Evolutionary conservation across 805 yeast species (phyloP).

Genomic region (Candida adriatica): DNA sequence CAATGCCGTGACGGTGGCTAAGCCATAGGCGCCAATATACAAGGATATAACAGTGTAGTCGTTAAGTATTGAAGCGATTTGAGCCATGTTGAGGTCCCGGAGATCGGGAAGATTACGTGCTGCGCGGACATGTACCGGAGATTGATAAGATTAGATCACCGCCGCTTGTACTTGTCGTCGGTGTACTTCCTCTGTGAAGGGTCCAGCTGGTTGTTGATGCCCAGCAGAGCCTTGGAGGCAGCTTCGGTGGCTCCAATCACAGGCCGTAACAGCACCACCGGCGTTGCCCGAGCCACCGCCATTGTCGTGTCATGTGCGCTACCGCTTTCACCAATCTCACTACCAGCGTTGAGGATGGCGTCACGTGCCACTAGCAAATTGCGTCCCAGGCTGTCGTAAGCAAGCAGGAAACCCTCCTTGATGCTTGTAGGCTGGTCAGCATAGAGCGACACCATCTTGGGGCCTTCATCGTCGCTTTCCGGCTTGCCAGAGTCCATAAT

Average conservation of each 20-base stretch:
- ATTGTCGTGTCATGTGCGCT: constrained; percentile 60
- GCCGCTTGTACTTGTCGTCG: constrained; percentile 57
- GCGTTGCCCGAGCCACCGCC: constrained; percentile 69
- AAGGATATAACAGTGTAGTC: too few relatives aligned
- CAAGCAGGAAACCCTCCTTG: constrained; percentile 67
- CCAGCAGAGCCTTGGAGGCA: constrained; percentile 72
- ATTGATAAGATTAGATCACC: too few relatives aligned
- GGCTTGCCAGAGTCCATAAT: constrained; percentile 6
- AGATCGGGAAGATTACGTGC: too few relatives aligned
- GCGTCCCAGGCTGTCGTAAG: constrained; percentile 63
- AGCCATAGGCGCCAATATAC: constrained; percentile 8
- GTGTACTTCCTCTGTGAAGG: constrained; percentile 51
- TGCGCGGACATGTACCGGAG: too few relatives aligned
- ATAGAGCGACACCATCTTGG: constrained; percentile 57
- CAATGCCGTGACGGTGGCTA: constrained; percentile 39
- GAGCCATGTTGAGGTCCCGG: too few relatives aligned
- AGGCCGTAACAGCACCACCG: constrained; percentile 75
- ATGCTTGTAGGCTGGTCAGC: constrained; percentile 76
- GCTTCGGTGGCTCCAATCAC: constrained; percentile 92
- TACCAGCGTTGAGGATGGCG: constrained; percentile 52
- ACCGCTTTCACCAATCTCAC: constrained; percentile 57
- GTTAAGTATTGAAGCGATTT: too few relatives aligned
- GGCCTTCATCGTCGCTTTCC: constrained; percentile 19
- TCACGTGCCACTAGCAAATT: constrained; percentile 61
- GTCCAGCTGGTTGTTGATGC: constrained; percentile 75